Evolutionary conservation across 495 filamentous ascomycete genomes (phyloP), one percentile per base, ranked within the genome.

Genomic region (Jackrogersella minutella): DNA sequence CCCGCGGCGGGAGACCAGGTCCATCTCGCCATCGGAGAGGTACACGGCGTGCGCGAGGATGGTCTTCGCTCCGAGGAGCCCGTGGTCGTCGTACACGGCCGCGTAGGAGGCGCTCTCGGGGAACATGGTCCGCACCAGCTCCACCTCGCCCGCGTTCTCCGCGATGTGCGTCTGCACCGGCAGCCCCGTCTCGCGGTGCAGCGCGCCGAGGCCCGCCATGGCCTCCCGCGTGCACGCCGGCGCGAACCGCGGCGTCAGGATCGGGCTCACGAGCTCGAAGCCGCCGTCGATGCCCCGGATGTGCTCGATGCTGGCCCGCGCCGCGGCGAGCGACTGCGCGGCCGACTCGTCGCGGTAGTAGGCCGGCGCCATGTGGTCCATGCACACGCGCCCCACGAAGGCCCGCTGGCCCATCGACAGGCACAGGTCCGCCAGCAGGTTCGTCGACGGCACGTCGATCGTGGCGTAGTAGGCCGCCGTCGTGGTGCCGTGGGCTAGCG

Each of bases 391-490:
- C 53, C 94, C 94, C 56, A 99, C 84, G 68, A 97, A 91, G 30
- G 94, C 94, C 56, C 94, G 85, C 76, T 97, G 95, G 43, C 95
- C 95, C 21, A 82, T 80, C 0, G 76, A 70, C 22, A 90, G 82
- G 71, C 92, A 95, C 46, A 97, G 85, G 41, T 89, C 85, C 2
- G 94, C 91, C 21, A 99, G 89, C 4, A 96, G 85, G 78, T 97
- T 97, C 6, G 94, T 99, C 2, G 91, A 83, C 1, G 85, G 76
- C 13, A 92, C 88, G 77, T 93, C 86, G 62, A 90, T 87, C 39
- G 94, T 97, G 37, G 93, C 93, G 79, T 92, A 97, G 81, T 97
- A 99, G 28, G 91, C 86, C 2, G 92, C 93, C 9, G 87, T 91
- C 0, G 94, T 99, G 19, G 94, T 99, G 60, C 94, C 94, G 77